Conservation (phyloP, 1,284 basidiomycete species). For the Malassezia equina region DNA sequence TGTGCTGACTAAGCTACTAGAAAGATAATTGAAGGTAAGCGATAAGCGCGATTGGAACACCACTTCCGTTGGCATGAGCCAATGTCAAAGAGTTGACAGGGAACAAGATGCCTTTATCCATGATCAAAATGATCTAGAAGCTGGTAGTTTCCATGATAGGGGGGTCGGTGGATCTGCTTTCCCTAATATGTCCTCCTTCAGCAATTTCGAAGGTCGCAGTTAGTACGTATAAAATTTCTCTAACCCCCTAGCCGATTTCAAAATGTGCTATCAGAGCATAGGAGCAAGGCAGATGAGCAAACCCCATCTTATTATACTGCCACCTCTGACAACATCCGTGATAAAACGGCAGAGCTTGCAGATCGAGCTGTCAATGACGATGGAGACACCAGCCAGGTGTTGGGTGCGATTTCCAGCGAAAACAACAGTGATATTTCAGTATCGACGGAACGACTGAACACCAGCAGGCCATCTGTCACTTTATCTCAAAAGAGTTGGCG, state of each 20-base stretch:
- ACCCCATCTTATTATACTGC: conserved; percentile 36
- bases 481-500: not conserved
- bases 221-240: conserved; percentile 19
- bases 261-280: not conserved
- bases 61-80: not conserved
- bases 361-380: conserved; percentile 36
- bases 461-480: not conserved
- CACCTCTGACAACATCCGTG: conserved; percentile 34
- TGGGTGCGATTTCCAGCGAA: not conserved
- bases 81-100: not conserved
- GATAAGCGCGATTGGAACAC: not conserved
- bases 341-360: conserved; percentile 40
- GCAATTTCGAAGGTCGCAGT: conserved; percentile 38
- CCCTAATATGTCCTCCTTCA: conserved; percentile 20
- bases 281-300: conserved; percentile 4
- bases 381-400: conserved; percentile 18
- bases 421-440: not conserved
- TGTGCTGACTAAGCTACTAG: not conserved
- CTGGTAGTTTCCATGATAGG: not conserved
- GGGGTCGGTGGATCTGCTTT: not conserved
- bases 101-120: not conserved
- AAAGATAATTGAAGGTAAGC: not conserved
- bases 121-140: not conserved
- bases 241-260: conserved; percentile 4
- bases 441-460: not conserved